These are phyloP conservation scores for Hagleromyces aurorensis DNA, from an alignment of 805 yeast species.

Conservation along the genomic window DNA sequence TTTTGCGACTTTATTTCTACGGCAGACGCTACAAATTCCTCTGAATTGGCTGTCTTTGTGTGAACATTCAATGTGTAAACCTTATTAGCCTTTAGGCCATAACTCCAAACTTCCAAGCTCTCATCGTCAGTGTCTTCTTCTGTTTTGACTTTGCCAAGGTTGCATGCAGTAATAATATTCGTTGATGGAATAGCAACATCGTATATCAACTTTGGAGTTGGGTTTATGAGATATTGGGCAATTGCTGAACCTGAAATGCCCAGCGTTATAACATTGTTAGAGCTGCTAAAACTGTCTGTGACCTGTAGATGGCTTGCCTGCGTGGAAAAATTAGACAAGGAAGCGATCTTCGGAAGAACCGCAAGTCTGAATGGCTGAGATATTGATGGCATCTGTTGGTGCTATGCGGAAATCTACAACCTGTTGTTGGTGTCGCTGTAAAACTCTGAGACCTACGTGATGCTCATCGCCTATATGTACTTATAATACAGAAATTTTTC, in stretches of 20 bases:
- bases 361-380: conserved; percentile 32
- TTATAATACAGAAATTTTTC: too few relatives aligned
- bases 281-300: conserved; percentile 17
- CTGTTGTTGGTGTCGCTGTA: too few relatives aligned
- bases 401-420: too few relatives aligned
- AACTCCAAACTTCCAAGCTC: conserved; percentile 22
- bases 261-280: conserved; percentile 26
- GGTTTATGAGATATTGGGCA: conserved; percentile 30
- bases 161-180: conserved; percentile 28
- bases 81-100: conserved; percentile 18
- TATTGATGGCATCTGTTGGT: conserved; percentile 26
- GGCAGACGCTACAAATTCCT: conserved; percentile 9
- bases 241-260: conserved; percentile 31
- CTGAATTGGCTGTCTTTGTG: conserved; percentile 9
- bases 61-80: conserved; percentile 15
- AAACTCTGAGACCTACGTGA: too few relatives aligned
- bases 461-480: too few relatives aligned
- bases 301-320: conserved; percentile 23
- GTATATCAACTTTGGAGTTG: conserved; percentile 30
- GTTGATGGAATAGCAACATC: conserved; percentile 31
- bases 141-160: conserved; percentile 10
- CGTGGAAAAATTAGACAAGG: conserved; percentile 19
- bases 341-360: conserved; percentile 27
- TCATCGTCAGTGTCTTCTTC: conserved; percentile 6
- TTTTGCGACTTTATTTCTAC: conserved; percentile 11